Evolutionary conservation across 2,329 filamentous ascomycete genomes (phyloP), one percentile per base, ranked within the genome.

Genomic region (Ophiostoma australiae): DNA sequence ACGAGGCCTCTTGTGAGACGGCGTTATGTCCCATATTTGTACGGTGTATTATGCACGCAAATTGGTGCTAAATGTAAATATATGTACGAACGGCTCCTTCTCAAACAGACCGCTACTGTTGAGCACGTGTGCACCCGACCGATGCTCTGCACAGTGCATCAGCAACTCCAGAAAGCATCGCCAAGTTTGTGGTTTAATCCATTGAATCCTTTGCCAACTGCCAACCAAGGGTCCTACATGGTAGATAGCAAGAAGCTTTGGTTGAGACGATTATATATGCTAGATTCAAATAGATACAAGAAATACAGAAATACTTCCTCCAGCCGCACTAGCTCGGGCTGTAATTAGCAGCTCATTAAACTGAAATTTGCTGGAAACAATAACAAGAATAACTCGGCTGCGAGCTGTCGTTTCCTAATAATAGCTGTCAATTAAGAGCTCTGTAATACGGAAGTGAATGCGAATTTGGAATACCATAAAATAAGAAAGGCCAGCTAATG

Each of bases 1-100:
- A 20, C 58, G 27, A 61, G 58, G 58, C 58, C 58, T 63, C 58
- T 63, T 35, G 58, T 58, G 27, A 58, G 52, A 27, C 52, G 52
- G 13, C n/a, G 52, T 48, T 44, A 17, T 20, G 44, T 3, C 4
- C 52, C 44, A n/a, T 48, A 48, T 27, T 20, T 48, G 13, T 27
- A n/a, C 6, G 10, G 8, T 52, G 20, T 52, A 5, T 27, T 58
- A 27, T 58, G 52, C 52, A 58, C 23, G n/a, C 27, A 58, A 48
- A 48, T 44, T 44, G 37, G 15, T 17, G 15, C 13, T n/a, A 48
- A n/a, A n/a, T 48, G 5, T 48, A 48, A 48, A n/a, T 48, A n/a
- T 48, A 48, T 15, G 15, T 17, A 44, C 15, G 41, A 5, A 44
- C 17, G 5, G 41, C 41, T 44, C 41, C 41, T 20, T 44, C 41